A percentile compares a stretch with the other conserved stretches of the same genome.
Conservation (phyloP, 2,329 filamentous ascomycete species). For the Ceratocystiopsis minuta region DNA sequence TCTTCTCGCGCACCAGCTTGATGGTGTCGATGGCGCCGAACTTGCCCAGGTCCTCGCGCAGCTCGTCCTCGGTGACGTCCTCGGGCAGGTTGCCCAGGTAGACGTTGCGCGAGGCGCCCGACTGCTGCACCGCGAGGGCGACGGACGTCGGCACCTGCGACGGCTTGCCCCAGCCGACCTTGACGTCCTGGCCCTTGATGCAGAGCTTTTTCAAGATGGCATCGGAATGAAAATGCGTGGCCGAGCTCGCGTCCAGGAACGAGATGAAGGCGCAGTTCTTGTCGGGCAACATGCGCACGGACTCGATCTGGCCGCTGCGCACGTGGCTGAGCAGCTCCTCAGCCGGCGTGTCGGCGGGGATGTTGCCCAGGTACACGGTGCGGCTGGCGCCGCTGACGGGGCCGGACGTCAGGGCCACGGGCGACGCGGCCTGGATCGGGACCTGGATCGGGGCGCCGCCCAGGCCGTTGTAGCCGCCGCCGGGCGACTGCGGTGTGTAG, state of each 20-base stretch:
- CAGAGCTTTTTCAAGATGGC: constrained; percentile 98
- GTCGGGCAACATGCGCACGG: constrained; percentile 87
- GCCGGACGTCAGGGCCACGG: constrained; percentile 52
- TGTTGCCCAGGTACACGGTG: constrained; percentile 94
- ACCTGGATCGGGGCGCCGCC: constrained; percentile 39
- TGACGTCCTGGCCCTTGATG: constrained; percentile 97
- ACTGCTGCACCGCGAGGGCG: constrained; percentile 92
- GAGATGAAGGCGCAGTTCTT: constrained; percentile 99
- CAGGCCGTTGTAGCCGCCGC: constrained; percentile 50
- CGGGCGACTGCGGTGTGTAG: constrained; percentile 73
- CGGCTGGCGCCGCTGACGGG: constrained; percentile 81
- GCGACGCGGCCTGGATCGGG: constrained; percentile 50
- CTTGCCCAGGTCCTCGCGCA: constrained; percentile 87
- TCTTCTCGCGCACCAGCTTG: constrained; percentile 95
- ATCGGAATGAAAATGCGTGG: constrained; percentile 97
- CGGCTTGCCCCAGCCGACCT: constrained; percentile 98
- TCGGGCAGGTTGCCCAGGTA: constrained; percentile 89
- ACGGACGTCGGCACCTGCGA: constrained; percentile 96
- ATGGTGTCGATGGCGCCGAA: constrained; percentile 94
- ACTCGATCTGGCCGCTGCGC: constrained; percentile 94
- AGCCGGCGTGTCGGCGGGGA: constrained; percentile 89
- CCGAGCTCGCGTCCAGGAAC: constrained; percentile 91
- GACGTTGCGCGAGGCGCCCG: constrained; percentile 88
- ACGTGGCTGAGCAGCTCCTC: constrained; percentile 96
- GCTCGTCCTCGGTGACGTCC: constrained; percentile 75